phyloP scores from a whole-genome alignment of 345 rosid species.

The Eutrema yunnanense region DNA sequence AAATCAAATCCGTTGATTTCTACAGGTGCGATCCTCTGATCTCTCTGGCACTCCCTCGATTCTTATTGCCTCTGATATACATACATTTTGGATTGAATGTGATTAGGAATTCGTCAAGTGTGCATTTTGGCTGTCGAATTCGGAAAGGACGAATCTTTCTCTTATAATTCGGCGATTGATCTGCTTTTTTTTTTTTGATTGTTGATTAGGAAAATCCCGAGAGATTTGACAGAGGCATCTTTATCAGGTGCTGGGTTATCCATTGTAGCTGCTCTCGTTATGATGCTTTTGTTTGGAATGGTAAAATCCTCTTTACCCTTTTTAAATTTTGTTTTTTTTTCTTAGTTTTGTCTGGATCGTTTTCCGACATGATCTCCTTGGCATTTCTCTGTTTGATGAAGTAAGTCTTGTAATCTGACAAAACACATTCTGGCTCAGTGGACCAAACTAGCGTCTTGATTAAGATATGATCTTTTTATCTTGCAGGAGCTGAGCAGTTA shows the following conservation, averaged over 20 bases:
- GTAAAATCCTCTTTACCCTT: slow-evolving; percentile 25
- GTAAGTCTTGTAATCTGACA: not conserved
- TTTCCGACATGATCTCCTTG: not conserved
- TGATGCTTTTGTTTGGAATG: slow-evolving; percentile 98
- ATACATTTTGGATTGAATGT: not conserved
- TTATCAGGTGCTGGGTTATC: slow-evolving; percentile 97
- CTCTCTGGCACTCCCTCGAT: not conserved
- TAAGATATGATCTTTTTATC: not conserved
- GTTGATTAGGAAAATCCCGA: slow-evolving; percentile 86
- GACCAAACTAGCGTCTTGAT: not conserved
- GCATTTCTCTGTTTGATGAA: not conserved
- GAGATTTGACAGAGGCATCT: slow-evolving; percentile 99
- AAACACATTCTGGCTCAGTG: too few species aligned
- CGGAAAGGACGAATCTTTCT: not conserved
- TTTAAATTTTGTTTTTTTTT: not conserved
- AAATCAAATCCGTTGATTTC: slow-evolving; percentile 70
- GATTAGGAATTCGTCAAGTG: not conserved
- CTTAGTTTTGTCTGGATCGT: not conserved
- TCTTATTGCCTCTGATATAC: not conserved
- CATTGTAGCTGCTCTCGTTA: slow-evolving; percentile 71
- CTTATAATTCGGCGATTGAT: not conserved
- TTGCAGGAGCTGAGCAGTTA: slow-evolving; percentile 80
- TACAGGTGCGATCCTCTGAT: slow-evolving; percentile 41
- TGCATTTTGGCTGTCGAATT: not conserved
- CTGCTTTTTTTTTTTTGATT: not conserved